Percentiles rank a stretch among this genome's conserved stretches.
These are phyloP conservation scores for Celoporthe dispersa DNA, from an alignment of 2,329 filamentous ascomycete genomes.

Conservation along the genomic window DNA sequence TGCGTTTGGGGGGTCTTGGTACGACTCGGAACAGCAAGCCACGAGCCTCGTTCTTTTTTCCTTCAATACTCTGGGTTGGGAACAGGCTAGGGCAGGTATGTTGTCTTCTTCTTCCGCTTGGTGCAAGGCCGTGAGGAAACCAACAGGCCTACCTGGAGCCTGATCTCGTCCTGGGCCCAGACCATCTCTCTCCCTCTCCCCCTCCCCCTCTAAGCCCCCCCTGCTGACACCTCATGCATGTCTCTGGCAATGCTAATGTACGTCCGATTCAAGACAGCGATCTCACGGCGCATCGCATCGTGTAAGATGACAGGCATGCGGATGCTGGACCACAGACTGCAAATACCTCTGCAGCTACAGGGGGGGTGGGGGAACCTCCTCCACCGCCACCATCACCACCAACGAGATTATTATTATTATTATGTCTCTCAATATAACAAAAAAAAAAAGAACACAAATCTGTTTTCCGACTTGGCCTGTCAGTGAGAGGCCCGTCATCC, in stretches of 20 bases:
- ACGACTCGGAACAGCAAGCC: background rate
- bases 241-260: slow-evolving; percentile 28
- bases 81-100: no score
- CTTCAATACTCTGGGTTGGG: no score
- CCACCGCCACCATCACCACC: background rate
- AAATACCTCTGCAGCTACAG: no score
- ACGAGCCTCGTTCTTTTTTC: background rate
- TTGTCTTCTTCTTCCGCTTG: background rate
- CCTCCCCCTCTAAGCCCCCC: slow-evolving; percentile 5
- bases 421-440: no score
- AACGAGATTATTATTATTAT: no score
- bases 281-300: slow-evolving; percentile 28
- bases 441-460: background rate
- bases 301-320: slow-evolving; percentile 27
- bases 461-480: background rate
- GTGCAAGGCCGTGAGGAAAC: no score
- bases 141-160: no score
- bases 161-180: background rate
- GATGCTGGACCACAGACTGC: slow-evolving; percentile 10
- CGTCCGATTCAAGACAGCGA: slow-evolving; percentile 29
- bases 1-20: background rate
- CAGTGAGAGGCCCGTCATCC: background rate
- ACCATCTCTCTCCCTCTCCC: background rate
- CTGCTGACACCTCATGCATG: slow-evolving; percentile 26
- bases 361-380: no score